Evolutionary conservation across 306 rosid species (phyloP).

Genomic region (Vigna angularis): DNA sequence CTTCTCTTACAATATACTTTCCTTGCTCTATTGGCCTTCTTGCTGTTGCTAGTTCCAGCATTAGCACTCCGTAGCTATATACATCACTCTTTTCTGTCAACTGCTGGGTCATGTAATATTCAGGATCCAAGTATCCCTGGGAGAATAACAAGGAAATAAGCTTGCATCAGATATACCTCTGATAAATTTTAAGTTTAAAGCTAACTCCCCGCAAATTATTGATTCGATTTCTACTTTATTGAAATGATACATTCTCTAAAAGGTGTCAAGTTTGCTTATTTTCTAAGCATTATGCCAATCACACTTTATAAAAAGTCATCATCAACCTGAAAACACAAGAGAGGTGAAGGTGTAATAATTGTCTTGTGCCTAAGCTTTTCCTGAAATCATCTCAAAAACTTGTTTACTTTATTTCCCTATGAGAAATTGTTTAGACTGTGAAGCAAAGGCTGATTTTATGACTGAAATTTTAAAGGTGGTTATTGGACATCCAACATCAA

Average conservation of each 20-base stretch:
- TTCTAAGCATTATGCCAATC: background rate
- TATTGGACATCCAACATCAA: too few species aligned
- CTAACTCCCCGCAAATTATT: background rate
- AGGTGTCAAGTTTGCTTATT: background rate
- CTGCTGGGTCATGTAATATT: constrained; percentile 64
- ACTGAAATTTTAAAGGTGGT: constrained; percentile 1
- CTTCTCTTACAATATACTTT: constrained; percentile 73
- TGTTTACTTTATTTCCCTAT: background rate
- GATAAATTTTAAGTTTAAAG: constrained; percentile 4
- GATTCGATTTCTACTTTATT: too few species aligned
- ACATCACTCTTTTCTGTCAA: constrained; percentile 85
- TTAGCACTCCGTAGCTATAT: constrained; percentile 76
- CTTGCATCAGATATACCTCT: constrained; percentile 19
- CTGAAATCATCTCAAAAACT: background rate
- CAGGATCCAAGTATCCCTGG: constrained; percentile 80
- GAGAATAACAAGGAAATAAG: constrained; percentile 26
- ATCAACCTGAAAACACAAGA: background rate
- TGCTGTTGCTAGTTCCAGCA: constrained; percentile 77
- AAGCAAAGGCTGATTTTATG: constrained; percentile 20
- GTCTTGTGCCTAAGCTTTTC: background rate
- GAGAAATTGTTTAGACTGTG: constrained; percentile 16
- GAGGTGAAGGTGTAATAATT: background rate
- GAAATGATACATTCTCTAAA: too few species aligned
- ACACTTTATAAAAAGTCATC: background rate
- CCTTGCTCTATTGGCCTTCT: constrained; percentile 76